Percentiles rank a stretch among this genome's conserved stretches.
phyloP scores from a whole-genome alignment of 1,139 yeast species.

The Kodamaea suecica region DNA sequence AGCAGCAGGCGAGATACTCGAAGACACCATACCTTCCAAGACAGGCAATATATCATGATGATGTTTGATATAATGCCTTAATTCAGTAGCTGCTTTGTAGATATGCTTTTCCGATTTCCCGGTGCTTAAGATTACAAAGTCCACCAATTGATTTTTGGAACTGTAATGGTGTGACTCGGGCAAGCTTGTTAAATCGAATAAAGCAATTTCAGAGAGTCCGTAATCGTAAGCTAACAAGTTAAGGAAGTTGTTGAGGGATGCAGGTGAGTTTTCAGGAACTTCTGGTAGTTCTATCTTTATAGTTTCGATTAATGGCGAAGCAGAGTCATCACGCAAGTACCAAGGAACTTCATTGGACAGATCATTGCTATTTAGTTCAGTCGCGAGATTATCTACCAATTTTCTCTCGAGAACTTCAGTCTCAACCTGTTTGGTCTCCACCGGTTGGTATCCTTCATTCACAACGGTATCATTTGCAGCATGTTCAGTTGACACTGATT shows the following conservation, averaged over 20 bases:
- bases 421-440: too few relatives aligned
- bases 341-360: conserved; percentile 42
- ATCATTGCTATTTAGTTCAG: too few relatives aligned
- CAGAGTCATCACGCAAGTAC: conserved; percentile 55
- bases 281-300: conserved; percentile 38
- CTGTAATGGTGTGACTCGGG: conserved; percentile 42
- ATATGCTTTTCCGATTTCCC: conserved; percentile 80
- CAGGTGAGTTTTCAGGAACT: conserved; percentile 59
- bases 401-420: too few relatives aligned
- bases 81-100: conserved; percentile 63
- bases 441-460: too few relatives aligned
- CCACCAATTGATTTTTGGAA: conserved; percentile 29
- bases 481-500: too few relatives aligned
- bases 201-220: conserved; percentile 59
- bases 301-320: conserved; percentile 36
- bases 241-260: conserved; percentile 42
- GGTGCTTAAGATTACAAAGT: conserved; percentile 63
- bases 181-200: conserved; percentile 48
- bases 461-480: too few relatives aligned
- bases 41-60: conserved; percentile 39
- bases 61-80: conserved; percentile 41
- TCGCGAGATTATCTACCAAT: too few relatives aligned
- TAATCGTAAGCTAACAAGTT: conserved; percentile 52
- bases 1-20: conserved; percentile 54
- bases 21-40: conserved; percentile 71